Conservation (phyloP, 345 rosid species). For the Hirschfeldia incana region DNA sequence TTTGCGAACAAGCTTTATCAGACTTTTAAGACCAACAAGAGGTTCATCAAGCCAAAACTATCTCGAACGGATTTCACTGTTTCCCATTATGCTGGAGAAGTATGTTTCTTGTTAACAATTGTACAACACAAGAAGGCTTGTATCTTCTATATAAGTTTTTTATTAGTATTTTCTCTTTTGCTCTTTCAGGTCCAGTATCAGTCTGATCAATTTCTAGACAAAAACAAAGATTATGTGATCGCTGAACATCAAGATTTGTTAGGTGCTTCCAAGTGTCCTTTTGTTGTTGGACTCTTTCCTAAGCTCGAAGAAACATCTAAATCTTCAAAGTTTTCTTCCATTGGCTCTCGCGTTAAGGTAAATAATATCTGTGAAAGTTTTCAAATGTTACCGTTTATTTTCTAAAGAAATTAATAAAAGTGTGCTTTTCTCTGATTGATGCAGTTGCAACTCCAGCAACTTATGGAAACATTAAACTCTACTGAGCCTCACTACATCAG, state of each 20-base stretch:
- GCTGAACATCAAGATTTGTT: constrained; percentile 93
- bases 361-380: not conserved
- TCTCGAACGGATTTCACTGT: constrained; percentile 94
- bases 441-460: constrained; percentile 83
- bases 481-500: constrained; percentile 95
- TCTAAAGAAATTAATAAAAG: constrained; percentile 19
- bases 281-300: constrained; percentile 92
- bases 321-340: constrained; percentile 95
- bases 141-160: not conserved
- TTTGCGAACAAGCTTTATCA: constrained; percentile 92
- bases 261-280: constrained; percentile 73
- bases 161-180: not conserved
- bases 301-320: constrained; percentile 80
- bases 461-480: constrained; percentile 93
- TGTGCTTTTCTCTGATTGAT: constrained; percentile 35
- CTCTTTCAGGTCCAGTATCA: constrained; percentile 78
- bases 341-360: constrained; percentile 95
- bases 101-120: constrained; percentile 30
- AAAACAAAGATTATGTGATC: constrained; percentile 95
- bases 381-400: not conserved
- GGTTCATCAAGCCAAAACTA: constrained; percentile 91
- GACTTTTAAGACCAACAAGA: constrained; percentile 83
- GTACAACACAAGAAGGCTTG: not conserved
- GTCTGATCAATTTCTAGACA: constrained; percentile 92
- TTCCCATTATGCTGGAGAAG: constrained; percentile 97